Evolutionary conservation across 441 rosid species (phyloP).

Genomic region (Gossypium davidsonii): DNA sequence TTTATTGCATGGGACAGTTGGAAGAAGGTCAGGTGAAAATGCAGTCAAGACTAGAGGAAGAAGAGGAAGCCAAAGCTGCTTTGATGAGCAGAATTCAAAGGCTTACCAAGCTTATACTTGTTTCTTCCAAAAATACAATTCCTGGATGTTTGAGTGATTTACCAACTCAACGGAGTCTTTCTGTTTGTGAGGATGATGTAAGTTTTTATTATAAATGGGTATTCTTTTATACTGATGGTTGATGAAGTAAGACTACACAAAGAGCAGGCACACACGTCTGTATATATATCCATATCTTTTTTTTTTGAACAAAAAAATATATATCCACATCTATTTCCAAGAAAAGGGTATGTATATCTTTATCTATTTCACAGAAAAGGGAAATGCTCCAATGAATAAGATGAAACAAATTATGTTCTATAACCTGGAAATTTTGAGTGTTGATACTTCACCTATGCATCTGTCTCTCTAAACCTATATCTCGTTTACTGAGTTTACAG

Average conservation of each 20-base stretch:
- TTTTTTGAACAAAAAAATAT: background rate
- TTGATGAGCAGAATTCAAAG: conserved; percentile 98
- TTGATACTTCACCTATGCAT: background rate
- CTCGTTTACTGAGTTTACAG: background rate
- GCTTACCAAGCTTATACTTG: conserved; percentile 95
- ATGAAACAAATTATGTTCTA: background rate
- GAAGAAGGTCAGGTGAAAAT: conserved; percentile 99
- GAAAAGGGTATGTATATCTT: background rate
- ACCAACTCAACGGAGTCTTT: conserved; percentile 57
- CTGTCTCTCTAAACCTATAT: background rate
- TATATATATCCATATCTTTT: background rate
- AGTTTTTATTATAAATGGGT: conserved; percentile 24
- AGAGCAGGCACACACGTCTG: background rate
- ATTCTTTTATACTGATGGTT: background rate
- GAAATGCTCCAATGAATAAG: background rate
- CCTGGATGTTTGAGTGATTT: conserved; percentile 63
- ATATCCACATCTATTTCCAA: background rate
- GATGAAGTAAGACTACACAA: background rate
- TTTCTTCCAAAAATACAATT: conserved; percentile 80
- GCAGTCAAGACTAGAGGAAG: conserved; percentile 99
- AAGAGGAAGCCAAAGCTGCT: conserved; percentile 99
- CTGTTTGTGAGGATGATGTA: conserved; percentile 69
- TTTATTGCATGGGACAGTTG: conserved; percentile 39
- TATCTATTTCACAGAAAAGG: background rate
- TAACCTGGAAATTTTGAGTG: background rate